These are phyloP conservation scores for Phaseolus coccineus DNA, from an alignment of 331 rosid genomes.

Conservation along the genomic window DNA sequence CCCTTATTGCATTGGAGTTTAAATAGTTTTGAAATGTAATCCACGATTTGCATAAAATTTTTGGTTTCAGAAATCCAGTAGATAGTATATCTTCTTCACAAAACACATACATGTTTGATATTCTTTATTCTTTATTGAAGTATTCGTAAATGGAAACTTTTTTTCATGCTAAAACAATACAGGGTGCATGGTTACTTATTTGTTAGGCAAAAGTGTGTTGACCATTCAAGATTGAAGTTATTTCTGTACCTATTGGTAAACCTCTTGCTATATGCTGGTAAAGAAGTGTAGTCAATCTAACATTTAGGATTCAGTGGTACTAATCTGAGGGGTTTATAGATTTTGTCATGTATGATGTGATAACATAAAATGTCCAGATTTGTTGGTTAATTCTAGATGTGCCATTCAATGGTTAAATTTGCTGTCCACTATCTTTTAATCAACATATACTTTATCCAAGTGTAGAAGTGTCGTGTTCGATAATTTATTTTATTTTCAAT, in stretches of 20 bases:
- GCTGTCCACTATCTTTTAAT: constrained; percentile 12
- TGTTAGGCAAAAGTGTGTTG: constrained; percentile 21
- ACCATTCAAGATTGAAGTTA: constrained; percentile 10
- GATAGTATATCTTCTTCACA: background rate
- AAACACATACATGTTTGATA: background rate
- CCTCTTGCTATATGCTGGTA: constrained; percentile 29
- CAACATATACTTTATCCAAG: constrained; percentile 21
- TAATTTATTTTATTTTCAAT: constrained; percentile 31
- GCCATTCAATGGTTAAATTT: constrained; percentile 25
- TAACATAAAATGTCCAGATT: constrained; percentile 23
- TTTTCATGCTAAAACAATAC: background rate
- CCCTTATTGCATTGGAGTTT: background rate
- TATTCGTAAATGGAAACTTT: background rate
- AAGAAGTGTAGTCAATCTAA: constrained; percentile 10
- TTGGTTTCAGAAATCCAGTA: background rate
- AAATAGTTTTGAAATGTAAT: background rate
- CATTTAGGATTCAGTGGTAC: background rate
- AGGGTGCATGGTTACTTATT: constrained; percentile 23
- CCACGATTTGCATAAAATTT: background rate
- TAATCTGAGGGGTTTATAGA: constrained; percentile 21
- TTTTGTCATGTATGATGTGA: constrained; percentile 28
- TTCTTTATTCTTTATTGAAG: background rate
- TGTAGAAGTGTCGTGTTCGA: constrained; percentile 30
- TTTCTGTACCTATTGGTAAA: background rate
- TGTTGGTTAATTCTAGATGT: constrained; percentile 37